These are phyloP conservation scores for Apiospora saccharicola DNA, from an alignment of 2,329 filamentous ascomycete species.

Conservation along the genomic window DNA sequence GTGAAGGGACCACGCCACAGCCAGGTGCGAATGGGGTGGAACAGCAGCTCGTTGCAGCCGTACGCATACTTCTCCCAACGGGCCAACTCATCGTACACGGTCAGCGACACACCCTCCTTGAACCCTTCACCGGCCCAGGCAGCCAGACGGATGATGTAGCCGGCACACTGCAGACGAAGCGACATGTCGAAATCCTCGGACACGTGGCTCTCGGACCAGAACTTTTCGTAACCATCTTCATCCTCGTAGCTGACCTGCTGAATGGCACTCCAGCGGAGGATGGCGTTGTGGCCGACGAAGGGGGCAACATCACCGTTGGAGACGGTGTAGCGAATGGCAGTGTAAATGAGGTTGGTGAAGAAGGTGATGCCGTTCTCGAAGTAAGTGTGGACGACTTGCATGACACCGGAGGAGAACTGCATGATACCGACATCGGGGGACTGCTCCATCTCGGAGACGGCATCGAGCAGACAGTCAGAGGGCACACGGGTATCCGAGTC, in stretches of 20 bases:
- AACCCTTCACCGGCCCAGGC: slow-evolving; percentile 75
- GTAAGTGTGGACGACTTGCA: slow-evolving; percentile 76
- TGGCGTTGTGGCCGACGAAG: slow-evolving; percentile 81
- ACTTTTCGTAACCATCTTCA: slow-evolving; percentile 68
- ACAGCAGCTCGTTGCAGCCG: slow-evolving; percentile 74
- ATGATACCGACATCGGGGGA: slow-evolving; percentile 75
- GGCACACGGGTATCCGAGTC: slow-evolving; percentile 76
- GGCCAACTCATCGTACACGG: slow-evolving; percentile 75
- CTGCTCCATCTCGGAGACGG: slow-evolving; percentile 75
- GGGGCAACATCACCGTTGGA: slow-evolving; percentile 76
- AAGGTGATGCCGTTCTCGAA: slow-evolving; percentile 78
- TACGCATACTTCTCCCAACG: slow-evolving; percentile 80
- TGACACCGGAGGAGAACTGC: slow-evolving; percentile 77
- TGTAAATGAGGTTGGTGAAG: slow-evolving; percentile 82
- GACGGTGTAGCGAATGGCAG: slow-evolving; percentile 74
- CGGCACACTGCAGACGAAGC: slow-evolving; percentile 72
- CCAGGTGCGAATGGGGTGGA: slow-evolving; percentile 72
- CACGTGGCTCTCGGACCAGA: slow-evolving; percentile 79
- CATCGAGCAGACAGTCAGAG: slow-evolving; percentile 71
- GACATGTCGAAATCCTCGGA: slow-evolving; percentile 83
- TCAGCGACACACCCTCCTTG: slow-evolving; percentile 76
- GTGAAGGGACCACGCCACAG: slow-evolving; percentile 69
- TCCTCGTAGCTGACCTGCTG: slow-evolving; percentile 64
- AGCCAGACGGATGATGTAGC: slow-evolving; percentile 73
- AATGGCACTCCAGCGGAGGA: slow-evolving; percentile 73